Evolutionary conservation across 768 basidiomycete genomes (phyloP), one percentile per base, ranked within the genome.

Genomic region (Coprinopsis marcescibilis): DNA sequence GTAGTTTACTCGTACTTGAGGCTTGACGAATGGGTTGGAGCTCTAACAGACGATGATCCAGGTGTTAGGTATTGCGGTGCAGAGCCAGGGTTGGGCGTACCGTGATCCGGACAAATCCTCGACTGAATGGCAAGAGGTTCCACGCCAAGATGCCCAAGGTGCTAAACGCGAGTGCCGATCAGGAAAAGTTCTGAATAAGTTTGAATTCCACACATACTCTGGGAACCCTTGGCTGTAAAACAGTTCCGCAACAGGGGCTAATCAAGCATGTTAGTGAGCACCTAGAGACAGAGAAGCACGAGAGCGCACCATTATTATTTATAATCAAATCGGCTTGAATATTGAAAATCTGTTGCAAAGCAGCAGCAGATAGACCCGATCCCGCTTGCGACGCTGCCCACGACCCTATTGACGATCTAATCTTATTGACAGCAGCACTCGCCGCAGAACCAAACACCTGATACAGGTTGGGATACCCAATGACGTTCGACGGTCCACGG

Each of bases 91-190:
- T 49, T 26, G 32, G 15, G 49, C 46, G 34, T 33, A 76, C 75
- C 5, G 60, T 69, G 53, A 78, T 72, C 40, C 62, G 63, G 23
- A 78, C 72, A n/a, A 55, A 67, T 5, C 78, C 78, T 20, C 77
- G 61, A 57, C 72, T 72, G 62, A 78, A 79, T 1, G 77, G 77
- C 3, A 80, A 65, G 14, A 80, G 65, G 44, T 69, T 68, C 77
- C 78, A 80, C 60, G 71, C 66, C 46, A 67, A 63, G 41, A 79
- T 69, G 1, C 77, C 77, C 13, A 78, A 48, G 7, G 60, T 66
- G 40, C 72, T 75, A 45, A 17, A 46, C 15, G 26, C 48, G 26
- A 42, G 21, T 3, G 23, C 27, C 24, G 14, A 48, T 44, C 5
- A 15, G 8, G 29, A 11, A 7, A 11, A 42, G 25, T 19, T 12